phyloP scores from a whole-genome alignment of 176 grass and related monocot species.

The Olyra latifolia region DNA sequence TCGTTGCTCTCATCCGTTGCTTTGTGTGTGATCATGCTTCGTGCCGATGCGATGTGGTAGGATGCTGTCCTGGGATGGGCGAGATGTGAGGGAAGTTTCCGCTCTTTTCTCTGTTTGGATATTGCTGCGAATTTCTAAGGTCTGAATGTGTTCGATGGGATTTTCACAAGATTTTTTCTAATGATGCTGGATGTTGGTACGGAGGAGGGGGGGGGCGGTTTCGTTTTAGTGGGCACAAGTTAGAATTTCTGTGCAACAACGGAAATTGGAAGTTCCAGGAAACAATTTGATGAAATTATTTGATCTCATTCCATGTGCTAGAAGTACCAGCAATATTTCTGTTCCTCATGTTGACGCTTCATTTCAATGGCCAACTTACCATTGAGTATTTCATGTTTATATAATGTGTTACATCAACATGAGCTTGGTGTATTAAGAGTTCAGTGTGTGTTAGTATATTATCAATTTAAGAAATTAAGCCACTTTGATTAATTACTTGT shows the following conservation, averaged over 20 bases:
- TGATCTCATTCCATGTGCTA: background rate
- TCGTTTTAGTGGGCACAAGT: background rate
- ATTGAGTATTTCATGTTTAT: background rate
- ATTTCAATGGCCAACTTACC: background rate
- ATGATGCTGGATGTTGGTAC: background rate
- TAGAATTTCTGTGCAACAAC: background rate
- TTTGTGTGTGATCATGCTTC: background rate
- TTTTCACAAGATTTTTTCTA: background rate
- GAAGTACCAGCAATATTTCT: background rate
- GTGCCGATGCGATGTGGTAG: background rate
- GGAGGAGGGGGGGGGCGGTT: too few species aligned
- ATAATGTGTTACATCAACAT: background rate
- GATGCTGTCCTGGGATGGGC: background rate
- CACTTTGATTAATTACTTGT: background rate
- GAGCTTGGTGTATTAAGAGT: background rate
- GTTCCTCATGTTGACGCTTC: background rate
- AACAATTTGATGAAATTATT: background rate
- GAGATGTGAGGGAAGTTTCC: too few species aligned
- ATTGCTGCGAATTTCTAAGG: slow-evolving; percentile 1
- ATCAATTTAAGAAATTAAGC: background rate
- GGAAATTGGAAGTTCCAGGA: background rate
- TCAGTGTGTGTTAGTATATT: background rate
- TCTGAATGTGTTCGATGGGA: background rate
- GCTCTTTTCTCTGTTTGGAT: background rate
- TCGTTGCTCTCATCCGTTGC: background rate